Percentiles rank a stretch among this genome's conserved stretches.
Conservation (phyloP, 148 eudicot species). For the Rhododendron williamsianum region DNA sequence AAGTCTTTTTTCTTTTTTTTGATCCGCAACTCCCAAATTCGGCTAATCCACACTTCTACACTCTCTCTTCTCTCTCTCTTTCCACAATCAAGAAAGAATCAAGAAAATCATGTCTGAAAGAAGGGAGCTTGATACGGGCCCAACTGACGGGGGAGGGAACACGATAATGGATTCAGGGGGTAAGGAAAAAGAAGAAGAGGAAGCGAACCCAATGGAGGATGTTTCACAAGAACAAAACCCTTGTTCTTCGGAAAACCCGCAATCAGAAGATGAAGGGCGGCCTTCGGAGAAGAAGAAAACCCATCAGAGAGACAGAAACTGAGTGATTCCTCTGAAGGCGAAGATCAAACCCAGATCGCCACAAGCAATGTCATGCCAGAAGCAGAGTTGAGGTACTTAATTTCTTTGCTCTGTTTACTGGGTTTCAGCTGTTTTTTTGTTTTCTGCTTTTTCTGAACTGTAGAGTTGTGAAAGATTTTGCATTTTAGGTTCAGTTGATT, state of each 20-base stretch:
- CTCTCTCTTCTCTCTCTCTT: neutral
- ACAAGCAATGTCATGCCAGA: neutral
- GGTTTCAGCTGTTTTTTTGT: neutral
- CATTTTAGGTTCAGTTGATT: slow-evolving; percentile 3
- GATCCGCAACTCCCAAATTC: too few relatives aligned
- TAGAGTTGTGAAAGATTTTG: neutral
- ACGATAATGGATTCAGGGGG: neutral
- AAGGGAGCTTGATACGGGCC: neutral
- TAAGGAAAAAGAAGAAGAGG: neutral
- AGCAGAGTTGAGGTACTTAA: neutral
- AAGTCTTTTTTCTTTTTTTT: too few relatives aligned
- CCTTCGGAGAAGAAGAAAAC: too few relatives aligned
- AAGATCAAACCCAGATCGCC: too few relatives aligned
- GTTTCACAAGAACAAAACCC: too few relatives aligned
- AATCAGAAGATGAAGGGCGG: too few relatives aligned
- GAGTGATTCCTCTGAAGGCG: too few relatives aligned
- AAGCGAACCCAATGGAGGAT: too few relatives aligned
- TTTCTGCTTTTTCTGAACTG: slow-evolving; percentile 4
- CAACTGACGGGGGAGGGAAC: neutral
- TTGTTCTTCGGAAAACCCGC: too few relatives aligned
- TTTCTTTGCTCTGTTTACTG: neutral
- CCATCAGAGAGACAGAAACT: neutral
- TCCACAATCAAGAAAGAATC: neutral
- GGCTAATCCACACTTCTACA: too few relatives aligned
- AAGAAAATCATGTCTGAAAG: neutral